phyloP scores from a whole-genome alignment of 1,284 basidiomycete genomes.

The Bothia castanella region DNA sequence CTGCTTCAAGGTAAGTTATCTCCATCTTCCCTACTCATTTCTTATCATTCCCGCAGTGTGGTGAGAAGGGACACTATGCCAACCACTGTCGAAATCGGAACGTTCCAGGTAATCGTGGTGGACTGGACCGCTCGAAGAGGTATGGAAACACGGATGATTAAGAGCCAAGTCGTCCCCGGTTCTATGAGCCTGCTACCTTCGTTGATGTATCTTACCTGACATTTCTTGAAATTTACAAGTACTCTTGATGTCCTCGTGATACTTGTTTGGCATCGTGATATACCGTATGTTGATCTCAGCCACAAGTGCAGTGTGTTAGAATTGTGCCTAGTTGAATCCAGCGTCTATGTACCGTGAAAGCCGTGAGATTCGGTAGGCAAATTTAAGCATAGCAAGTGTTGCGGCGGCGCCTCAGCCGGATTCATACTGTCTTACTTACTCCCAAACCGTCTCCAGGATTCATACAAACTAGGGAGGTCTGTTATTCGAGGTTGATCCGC shows the following conservation, averaged over 20 bases:
- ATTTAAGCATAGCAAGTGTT: conserved; percentile 19
- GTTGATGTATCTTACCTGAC: too few relatives aligned
- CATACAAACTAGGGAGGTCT: not conserved
- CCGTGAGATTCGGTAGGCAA: conserved; percentile 16
- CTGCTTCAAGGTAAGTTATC: conserved; percentile 75
- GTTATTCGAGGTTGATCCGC: not conserved
- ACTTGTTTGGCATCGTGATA: too few relatives aligned
- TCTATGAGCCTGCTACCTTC: too few relatives aligned
- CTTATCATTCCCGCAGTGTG: conserved; percentile 51
- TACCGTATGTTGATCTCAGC: too few relatives aligned
- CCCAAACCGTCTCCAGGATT: conserved; percentile 1
- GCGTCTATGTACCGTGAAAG: too few relatives aligned
- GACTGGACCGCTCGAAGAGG: conserved; percentile 48
- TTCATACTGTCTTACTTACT: conserved; percentile 1
- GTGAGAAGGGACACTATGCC: conserved; percentile 92
- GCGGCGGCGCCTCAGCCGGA: not conserved
- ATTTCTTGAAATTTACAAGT: too few relatives aligned
- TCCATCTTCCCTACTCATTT: conserved; percentile 10
- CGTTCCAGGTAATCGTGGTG: conserved; percentile 77
- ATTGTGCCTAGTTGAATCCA: too few relatives aligned
- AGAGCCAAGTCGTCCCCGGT: too few relatives aligned
- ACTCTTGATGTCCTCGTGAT: too few relatives aligned
- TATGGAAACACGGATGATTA: conserved; percentile 35
- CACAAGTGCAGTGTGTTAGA: too few relatives aligned
- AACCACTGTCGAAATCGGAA: conserved; percentile 87